Base-by-base conservation (phyloP, 768 basidiomycete species). In the Chalciporus chontae region DNA sequence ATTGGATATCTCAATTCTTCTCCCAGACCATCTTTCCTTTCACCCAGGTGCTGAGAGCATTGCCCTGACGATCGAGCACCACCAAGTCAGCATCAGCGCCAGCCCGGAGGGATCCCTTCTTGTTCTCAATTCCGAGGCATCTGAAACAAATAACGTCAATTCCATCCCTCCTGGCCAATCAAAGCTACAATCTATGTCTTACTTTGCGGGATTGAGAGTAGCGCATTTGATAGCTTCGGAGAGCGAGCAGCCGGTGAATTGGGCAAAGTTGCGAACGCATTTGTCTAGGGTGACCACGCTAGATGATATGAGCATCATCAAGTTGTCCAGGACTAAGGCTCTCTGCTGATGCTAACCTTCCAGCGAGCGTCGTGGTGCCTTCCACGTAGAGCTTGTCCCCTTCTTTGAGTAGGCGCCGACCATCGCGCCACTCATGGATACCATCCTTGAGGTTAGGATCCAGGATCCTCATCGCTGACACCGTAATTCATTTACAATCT, bases 61-160 rank as follows among this genome's bases (percentile, higher is more conserved):
- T 71, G 4, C 90, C 89, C 42, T 77, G 73, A 48, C 76, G 73
- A 61, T 89, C 83, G 40, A 93, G 77, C 23, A 94, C 81, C 34
- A 84, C 79, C 32, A 95, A 70, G 69, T 95, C 93, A 8, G 91
- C 93, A 63, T 94, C 87, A 26, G 83, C 88, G n/a, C 89, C 91
- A 1, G 86, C 70, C 42, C 84, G 77, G 19, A 94, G 71, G 17
- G 86, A 86, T 19, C 93, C 92, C 70, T 94, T 95, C 57, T 71
- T 80, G 50, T 83, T 71, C 65, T 87, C 84, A 47, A 90, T 87
- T 15, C 87, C 83, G 17, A 95, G 77, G 63, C 87, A 86, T 55
- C 85, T 87, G 49, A 0, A 52, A 31, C 40, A 9, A 21, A 21
- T 37, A 47, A 37, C 26, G n/a, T 3, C 14, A 17, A 32, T 29